Evolutionary conservation across 2,329 filamentous ascomycete genomes (phyloP), one percentile per base, ranked within the genome.

Genomic region (Didymella sp.): DNA sequence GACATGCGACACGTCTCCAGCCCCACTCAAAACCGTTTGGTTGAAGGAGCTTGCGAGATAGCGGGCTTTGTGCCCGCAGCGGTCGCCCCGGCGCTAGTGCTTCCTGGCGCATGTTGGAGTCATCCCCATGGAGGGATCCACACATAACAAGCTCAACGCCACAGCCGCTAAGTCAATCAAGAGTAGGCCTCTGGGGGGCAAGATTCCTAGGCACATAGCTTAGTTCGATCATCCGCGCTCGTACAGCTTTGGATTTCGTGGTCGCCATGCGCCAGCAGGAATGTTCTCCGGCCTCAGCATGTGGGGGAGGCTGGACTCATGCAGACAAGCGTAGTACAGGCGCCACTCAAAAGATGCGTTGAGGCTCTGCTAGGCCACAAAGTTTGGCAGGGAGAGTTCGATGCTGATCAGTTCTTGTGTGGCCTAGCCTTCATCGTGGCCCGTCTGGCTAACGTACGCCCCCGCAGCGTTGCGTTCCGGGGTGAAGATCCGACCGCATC

Each of bases 111-210:
- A 35, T 22, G 47, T 37, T 48, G 22, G 28, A 21, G 30, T 35
- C 24, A 28, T 40, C 37, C 41, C 48, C 43, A 30, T 51, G 48
- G 24, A 13, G 24, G 8, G 19, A 13, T 41, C 35, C 41, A 21
- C 47, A 40, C 37, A 47, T 38, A 43, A 51, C 48, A 40, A 48
- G 47, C 37, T 6, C 19, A 43, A 17, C 52, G 13, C 48, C 25
- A 25, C 37, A 47, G 15, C 37, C 49, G 49, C 44, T 58, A 52
- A 49, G 44, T 21, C 11, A 21, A 24, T 24, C 31, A 58, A 48
- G 37, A 44, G 31, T 11, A 21, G 25, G 31, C 43, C 40, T 24
- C 49, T 25, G 31, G 7, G 7, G 17, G n/a, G 27, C 27, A 58
- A 58, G 40, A 49, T 31, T 33, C 22, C 44, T 58, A 11, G 30